Evolutionary conservation across 2,329 filamentous ascomycete genomes (phyloP), one percentile per base, ranked within the genome.

Genomic region (Fusarium proliferatum): DNA sequence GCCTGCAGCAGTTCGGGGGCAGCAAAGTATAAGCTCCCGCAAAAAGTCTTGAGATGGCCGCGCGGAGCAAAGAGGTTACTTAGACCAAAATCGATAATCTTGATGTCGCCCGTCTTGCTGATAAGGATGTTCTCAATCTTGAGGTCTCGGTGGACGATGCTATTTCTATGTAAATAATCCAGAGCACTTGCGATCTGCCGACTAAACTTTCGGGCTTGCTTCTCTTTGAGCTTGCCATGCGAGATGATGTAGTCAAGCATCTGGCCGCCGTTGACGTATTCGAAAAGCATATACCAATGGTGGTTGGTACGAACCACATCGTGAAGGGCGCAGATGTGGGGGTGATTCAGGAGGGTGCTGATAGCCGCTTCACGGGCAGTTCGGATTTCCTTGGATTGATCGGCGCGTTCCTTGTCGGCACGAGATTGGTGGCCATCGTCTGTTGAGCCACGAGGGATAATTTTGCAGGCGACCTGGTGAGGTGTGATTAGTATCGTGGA

Each of bases 181-280:
- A 99, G 87, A 38, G 96, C 95, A 80, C 96, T 98, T 39, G 96
- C 95, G 75, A 99, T 98, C 84, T 99, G 96, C 45, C 96, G 93
- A 74, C 94, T 97, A 82, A 99, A 99, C 82, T 98, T 98, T 79
- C 96, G 92, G 13, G 96, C 96, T 83, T 97, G 96, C 84, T 98
- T 98, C 85, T 99, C 96, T 87, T 98, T 98, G 72, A 99, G 87
- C 79, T 97, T 94, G 66, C 96, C 96, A 80, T 99, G 96, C 7
- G 95, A 98, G 80, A 99, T 99, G 82, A 99, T 99, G 84, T 98
- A 99, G 85, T 99, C 96, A 70, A 99, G 91, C 96, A 99, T 98
- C 84, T 99, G 96, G 23, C 96, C 96, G 53, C 96, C 96, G 80
- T 99, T 98, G 83, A 99, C 96, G 82, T 96, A 98, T 85, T 99